These are phyloP conservation scores for Podila horticola DNA, from an alignment of 192 early-diverging fungal genomes.

Conservation along the genomic window DNA sequence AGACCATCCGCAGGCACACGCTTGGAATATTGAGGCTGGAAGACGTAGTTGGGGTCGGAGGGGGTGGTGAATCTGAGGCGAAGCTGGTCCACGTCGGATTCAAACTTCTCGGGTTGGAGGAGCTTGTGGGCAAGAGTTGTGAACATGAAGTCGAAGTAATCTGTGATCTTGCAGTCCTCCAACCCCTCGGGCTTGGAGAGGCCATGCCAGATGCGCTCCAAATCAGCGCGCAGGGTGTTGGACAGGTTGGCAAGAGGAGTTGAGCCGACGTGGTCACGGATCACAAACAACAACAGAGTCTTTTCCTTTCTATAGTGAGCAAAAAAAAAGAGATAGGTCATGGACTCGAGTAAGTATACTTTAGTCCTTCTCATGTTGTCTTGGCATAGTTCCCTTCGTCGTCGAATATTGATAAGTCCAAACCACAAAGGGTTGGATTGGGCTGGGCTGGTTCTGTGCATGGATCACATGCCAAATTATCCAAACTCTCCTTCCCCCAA, in stretches of 20 bases:
- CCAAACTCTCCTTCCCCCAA: too few species aligned
- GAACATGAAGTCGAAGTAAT: slow-evolving; percentile 95
- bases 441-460: too few species aligned
- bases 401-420: too few species aligned
- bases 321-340: too few species aligned
- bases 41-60: slow-evolving; percentile 78
- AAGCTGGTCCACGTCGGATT: slow-evolving; percentile 70
- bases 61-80: slow-evolving; percentile 79
- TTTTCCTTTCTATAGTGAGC: slow-evolving; percentile 74
- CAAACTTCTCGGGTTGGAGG: slow-evolving; percentile 86
- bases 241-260: slow-evolving; percentile 87
- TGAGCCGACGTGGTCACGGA: slow-evolving; percentile 92
- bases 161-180: slow-evolving; percentile 75
- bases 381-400: too few species aligned
- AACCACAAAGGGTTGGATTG: too few species aligned
- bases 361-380: too few species aligned
- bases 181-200: slow-evolving; percentile 89
- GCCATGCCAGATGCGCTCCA: slow-evolving; percentile 93
- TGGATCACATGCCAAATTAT: too few species aligned
- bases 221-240: slow-evolving; percentile 80
- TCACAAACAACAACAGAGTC: slow-evolving; percentile 95
- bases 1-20: slow-evolving; percentile 97
- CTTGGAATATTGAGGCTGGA: slow-evolving; percentile 86
- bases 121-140: slow-evolving; percentile 92
- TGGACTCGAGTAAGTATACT: too few species aligned